phyloP scores from a whole-genome alignment of 495 filamentous ascomycete genomes.

The Neurospora sp. region DNA sequence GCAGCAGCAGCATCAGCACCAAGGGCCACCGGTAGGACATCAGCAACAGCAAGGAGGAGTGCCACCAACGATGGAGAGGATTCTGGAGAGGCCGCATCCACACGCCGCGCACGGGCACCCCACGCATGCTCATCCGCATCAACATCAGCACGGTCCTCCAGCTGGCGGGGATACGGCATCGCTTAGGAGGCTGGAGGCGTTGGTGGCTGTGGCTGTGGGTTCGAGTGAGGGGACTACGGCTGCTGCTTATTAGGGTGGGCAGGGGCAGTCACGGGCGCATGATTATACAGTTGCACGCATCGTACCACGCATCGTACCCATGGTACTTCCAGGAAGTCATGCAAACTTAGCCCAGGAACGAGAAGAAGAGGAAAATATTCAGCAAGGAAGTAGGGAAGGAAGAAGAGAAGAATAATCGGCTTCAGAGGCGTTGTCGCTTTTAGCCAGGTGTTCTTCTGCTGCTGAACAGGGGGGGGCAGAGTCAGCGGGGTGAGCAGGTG shows the following conservation, averaged over 20 bases:
- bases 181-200: conserved; percentile 65
- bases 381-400: background rate
- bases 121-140: background rate
- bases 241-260: conserved; percentile 30
- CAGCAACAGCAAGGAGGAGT: conserved; percentile 8
- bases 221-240: conserved; percentile 62
- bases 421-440: background rate
- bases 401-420: background rate
- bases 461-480: background rate
- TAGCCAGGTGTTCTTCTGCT: background rate
- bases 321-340: background rate
- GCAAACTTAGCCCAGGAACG: background rate
- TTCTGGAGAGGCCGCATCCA: conserved; percentile 17
- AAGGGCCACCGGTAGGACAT: background rate
- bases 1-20: background rate
- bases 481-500: background rate
- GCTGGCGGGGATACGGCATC: conserved; percentile 22
- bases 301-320: background rate
- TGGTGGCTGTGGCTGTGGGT: conserved; percentile 71
- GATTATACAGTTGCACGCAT: background rate
- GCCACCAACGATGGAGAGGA: conserved; percentile 14
- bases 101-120: background rate
- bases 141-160: background rate
- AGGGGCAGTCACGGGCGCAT: background rate
- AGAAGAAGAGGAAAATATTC: background rate